Evolutionary conservation across 768 basidiomycete species (phyloP).

Genomic region (Termitomyces sp.): DNA sequence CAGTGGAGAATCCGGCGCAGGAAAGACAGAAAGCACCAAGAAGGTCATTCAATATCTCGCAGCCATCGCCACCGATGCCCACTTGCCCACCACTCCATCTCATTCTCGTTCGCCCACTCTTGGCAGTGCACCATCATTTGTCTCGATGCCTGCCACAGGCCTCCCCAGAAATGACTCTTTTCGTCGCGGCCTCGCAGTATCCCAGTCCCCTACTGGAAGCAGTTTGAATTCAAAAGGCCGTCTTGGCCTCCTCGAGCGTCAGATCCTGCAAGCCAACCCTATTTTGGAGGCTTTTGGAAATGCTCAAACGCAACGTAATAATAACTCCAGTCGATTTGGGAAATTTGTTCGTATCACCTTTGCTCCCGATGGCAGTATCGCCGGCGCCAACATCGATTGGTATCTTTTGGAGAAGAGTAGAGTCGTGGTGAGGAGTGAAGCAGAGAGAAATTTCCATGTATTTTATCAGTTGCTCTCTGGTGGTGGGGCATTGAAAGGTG

Average conservation of each 20-base stretch:
- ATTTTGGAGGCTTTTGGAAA: slow-evolving; percentile 98
- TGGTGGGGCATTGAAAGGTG: slow-evolving; percentile 66
- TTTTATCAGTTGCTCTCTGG: slow-evolving; percentile 93
- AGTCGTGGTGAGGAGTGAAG: slow-evolving; percentile 82
- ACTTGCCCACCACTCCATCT: slow-evolving; percentile 47
- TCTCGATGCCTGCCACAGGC: slow-evolving; percentile 59
- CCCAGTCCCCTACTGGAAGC: slow-evolving; percentile 38
- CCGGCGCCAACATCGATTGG: slow-evolving; percentile 98
- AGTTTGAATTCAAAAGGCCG: slow-evolving; percentile 62
- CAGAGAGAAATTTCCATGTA: slow-evolving; percentile 93
- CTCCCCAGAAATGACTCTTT: slow-evolving; percentile 64
- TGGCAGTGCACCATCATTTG: slow-evolving; percentile 38
- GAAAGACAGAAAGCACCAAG: slow-evolving; percentile 98
- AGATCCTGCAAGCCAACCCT: slow-evolving; percentile 96
- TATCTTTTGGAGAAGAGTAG: slow-evolving; percentile 97
- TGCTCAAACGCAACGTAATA: slow-evolving; percentile 96
- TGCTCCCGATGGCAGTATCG: slow-evolving; percentile 87
- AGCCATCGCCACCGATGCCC: slow-evolving; percentile 85
- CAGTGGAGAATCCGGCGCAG: slow-evolving; percentile 97
- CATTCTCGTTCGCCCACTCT: slow-evolving; percentile 68
- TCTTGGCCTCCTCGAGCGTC: slow-evolving; percentile 86
- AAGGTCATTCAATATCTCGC: slow-evolving; percentile 99
- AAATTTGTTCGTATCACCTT: slow-evolving; percentile 98
- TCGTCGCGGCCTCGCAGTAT: slow-evolving; percentile 46
- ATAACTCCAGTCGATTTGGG: slow-evolving; percentile 98